These are phyloP conservation scores for Plectosphaerella sp. DNA, from an alignment of 2,329 filamentous ascomycete species.

Conservation along the genomic window DNA sequence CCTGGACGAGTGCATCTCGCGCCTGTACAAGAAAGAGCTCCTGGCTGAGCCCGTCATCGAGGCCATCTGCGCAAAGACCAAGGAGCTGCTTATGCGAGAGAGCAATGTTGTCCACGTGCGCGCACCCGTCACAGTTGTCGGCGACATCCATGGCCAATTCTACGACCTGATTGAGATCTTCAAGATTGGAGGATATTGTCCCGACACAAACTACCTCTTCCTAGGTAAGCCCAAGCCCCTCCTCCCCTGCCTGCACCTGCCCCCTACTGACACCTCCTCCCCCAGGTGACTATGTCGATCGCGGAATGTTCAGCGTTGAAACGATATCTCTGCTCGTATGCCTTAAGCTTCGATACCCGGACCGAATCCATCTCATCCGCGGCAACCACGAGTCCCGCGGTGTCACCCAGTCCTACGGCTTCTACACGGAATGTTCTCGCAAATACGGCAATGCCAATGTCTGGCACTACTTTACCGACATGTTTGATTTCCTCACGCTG, in stretches of 20 bases:
- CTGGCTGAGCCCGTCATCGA: constrained; percentile 97
- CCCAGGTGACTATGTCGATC: constrained; percentile 92
- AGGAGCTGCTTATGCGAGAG: constrained; percentile 98
- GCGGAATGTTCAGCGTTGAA: constrained; percentile 97
- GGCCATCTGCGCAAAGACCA: constrained; percentile 98
- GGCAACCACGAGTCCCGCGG: constrained; percentile 97
- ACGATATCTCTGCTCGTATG: constrained; percentile 97
- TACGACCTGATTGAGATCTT: constrained; percentile 99
- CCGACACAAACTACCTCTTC: constrained; percentile 97
- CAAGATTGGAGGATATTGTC: constrained; percentile 94
- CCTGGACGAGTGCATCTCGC: constrained; percentile 95
- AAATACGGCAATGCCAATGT: constrained; percentile 99
- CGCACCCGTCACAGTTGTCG: constrained; percentile 93
- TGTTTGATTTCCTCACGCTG: constrained; percentile 97
- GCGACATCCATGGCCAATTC: constrained; percentile 98
- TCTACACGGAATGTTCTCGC: constrained; percentile 95
- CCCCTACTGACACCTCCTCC: constrained; percentile 1
- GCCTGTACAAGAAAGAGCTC: constrained; percentile 94
- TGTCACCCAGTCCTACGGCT: constrained; percentile 97
- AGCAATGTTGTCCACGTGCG: constrained; percentile 98
- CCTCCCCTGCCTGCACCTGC: neutral
- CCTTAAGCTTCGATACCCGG: constrained; percentile 92
- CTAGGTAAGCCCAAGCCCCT: constrained; percentile 58
- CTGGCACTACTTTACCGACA: constrained; percentile 99
- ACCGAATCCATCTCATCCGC: constrained; percentile 91